Evolutionary conservation across 2,329 filamentous ascomycete genomes (phyloP), one percentile per base, ranked within the genome.

Genomic region (Phaeosphaeria sp.): DNA sequence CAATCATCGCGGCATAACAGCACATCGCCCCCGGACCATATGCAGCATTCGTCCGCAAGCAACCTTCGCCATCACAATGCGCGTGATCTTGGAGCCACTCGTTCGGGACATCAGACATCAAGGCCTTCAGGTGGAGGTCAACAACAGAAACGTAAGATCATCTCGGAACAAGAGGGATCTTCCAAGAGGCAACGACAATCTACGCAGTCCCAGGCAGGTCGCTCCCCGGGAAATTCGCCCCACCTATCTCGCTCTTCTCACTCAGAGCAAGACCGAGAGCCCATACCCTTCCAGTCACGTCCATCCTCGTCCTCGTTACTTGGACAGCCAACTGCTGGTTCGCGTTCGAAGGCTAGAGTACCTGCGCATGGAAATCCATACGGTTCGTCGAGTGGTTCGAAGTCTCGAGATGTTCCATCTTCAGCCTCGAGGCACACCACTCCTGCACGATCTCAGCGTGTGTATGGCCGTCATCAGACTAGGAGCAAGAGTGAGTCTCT

Each of bases 401-500:
- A 30, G 17, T 33, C 57, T n/a, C 57, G 53, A 21, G 30, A 49
- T 9, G 50, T 54, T 13, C 36, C 20, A 17, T 21, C 47, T 15
- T 42, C 25, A 2, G 21, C 47, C 13, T 53, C 46, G 1, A 49
- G 45, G 3, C 17, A 13, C 24, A 20, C 42, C 3, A 27, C 5
- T 44, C 25, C 42, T 43, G 24, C 21, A 36, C 25, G 25, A 3
- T 36, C 22, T n/a, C 53, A 49, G 5, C 56, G 44, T 20, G 13
- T 13, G n/a, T 46, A 40, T 7, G 25, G 42, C 50, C 27, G 51
- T 51, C 57, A 55, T 36, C 39, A 57, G 11, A 54, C 51, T 13
- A 58, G 53, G n/a, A 61, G 49, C 11, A 56, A 60, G 42, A 50
- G 60, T 59, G 48, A 50, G 55, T 48, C 7, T 3, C 21, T 11